Evolutionary conservation across 179 eudicot species (phyloP).

Genomic region (Spergularia azorica): DNA sequence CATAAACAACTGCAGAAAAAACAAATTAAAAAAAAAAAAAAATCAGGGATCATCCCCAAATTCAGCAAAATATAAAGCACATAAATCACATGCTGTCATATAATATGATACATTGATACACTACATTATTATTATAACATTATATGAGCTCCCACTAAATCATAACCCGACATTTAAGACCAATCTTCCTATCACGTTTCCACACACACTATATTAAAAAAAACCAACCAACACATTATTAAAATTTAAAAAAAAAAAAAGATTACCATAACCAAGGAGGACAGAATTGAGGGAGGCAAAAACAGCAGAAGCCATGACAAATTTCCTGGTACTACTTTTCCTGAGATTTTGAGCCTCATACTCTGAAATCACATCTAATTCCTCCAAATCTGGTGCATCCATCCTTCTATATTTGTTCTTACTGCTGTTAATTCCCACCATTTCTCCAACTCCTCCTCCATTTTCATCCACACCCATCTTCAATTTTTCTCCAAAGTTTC

Average conservation of each 20-base stretch:
- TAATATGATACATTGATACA: too few relatives aligned
- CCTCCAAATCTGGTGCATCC: conserved; percentile 45
- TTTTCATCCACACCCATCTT: conserved; percentile 35
- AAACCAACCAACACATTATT: neutral
- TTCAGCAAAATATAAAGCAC: neutral
- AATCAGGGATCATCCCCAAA: neutral
- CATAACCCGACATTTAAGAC: neutral
- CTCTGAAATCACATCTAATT: conserved; percentile 36
- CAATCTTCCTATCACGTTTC: too few relatives aligned
- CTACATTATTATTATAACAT: too few relatives aligned
- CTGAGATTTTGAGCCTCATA: conserved; percentile 33
- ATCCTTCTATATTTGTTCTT: conserved; percentile 75
- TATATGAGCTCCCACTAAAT: neutral
- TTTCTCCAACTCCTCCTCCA: conserved; percentile 17
- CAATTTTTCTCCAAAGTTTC: conserved; percentile 1
- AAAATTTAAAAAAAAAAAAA: neutral
- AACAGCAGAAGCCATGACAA: conserved; percentile 73
- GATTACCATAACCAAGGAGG: conserved; percentile 85
- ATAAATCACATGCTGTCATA: too few relatives aligned
- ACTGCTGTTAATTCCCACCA: conserved; percentile 20
- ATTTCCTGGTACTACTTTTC: conserved; percentile 48
- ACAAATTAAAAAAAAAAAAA: neutral
- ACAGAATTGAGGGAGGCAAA: conserved; percentile 91
- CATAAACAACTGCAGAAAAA: neutral
- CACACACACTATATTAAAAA: neutral